phyloP scores from a whole-genome alignment of 352 stramenopile genomes.

The Pythium oligandrum region DNA sequence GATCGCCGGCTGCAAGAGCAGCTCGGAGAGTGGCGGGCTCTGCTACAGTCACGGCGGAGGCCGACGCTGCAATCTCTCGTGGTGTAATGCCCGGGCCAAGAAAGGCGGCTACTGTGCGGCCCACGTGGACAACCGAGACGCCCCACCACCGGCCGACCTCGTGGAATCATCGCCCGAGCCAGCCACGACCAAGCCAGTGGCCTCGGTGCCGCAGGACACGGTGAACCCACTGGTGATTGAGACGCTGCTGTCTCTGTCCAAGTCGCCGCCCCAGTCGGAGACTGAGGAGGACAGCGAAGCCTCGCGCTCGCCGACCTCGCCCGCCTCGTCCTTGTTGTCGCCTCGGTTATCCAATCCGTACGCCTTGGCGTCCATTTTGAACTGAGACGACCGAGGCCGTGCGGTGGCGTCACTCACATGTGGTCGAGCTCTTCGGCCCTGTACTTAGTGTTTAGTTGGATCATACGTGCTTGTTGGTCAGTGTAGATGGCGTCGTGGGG shows the following conservation, averaged over 20 bases:
- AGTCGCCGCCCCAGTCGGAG: constrained; percentile 20
- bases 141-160: constrained; percentile 11
- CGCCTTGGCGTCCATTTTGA: constrained; percentile 19
- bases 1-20: constrained; percentile 65
- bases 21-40: constrained; percentile 60
- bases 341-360: constrained; percentile 19
- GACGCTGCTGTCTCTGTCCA: constrained; percentile 61
- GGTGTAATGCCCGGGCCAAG: constrained; percentile 71
- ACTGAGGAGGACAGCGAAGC: constrained; percentile 8
- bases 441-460: too few relatives aligned
- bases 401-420: too few relatives aligned
- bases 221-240: constrained; percentile 51
- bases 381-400: constrained; percentile 4
- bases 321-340: constrained; percentile 6
- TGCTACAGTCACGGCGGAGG: constrained; percentile 78
- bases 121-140: constrained; percentile 29
- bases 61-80: constrained; percentile 55
- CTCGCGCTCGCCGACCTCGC: constrained; percentile 4
- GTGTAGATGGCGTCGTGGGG: too few relatives aligned
- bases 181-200: not conserved
- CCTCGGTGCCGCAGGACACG: not conserved
- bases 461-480: too few relatives aligned
- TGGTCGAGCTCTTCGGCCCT: too few relatives aligned
- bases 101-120: constrained; percentile 66
- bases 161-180: not conserved